Evolutionary conservation across 1,284 basidiomycete species (phyloP).

Genomic region (Golubevia sp.): DNA sequence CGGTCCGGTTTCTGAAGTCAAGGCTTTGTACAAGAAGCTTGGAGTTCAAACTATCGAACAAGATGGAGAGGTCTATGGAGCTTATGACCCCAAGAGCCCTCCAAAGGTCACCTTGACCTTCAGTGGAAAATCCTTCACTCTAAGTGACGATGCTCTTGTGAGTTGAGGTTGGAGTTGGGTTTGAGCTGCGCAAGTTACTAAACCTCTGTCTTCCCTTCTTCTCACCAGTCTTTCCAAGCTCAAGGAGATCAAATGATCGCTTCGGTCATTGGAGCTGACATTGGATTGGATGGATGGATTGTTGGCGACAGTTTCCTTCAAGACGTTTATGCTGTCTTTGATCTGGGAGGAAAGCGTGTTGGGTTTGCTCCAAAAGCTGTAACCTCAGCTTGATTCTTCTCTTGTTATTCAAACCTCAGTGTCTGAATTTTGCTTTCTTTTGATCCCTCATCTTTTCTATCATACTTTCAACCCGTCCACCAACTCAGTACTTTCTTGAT

Average conservation of each 20-base stretch:
- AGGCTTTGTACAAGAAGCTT: conserved; percentile 1
- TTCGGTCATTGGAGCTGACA: conserved; percentile 3
- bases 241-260: neutral
- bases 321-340: conserved; percentile 9
- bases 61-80: conserved; percentile 4
- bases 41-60: conserved; percentile 7
- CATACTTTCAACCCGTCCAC: too few relatives aligned
- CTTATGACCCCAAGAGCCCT: neutral
- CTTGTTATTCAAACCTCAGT: too few relatives aligned
- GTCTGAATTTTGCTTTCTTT: too few relatives aligned
- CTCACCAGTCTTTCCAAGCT: neutral
- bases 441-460: too few relatives aligned
- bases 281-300: neutral
- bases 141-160: conserved; percentile 6
- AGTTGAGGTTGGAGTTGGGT: too few relatives aligned
- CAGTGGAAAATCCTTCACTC: conserved; percentile 4
- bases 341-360: conserved; percentile 2
- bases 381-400: too few relatives aligned
- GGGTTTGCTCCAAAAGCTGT: conserved; percentile 7
- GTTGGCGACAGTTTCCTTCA: conserved; percentile 4
- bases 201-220: neutral
- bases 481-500: too few relatives aligned
- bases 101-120: conserved; percentile 8
- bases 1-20: conserved; percentile 3
- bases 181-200: neutral